These are phyloP conservation scores for Colletotrichum sidae DNA, from an alignment of 2,329 filamentous ascomycete species.

Conservation along the genomic window DNA sequence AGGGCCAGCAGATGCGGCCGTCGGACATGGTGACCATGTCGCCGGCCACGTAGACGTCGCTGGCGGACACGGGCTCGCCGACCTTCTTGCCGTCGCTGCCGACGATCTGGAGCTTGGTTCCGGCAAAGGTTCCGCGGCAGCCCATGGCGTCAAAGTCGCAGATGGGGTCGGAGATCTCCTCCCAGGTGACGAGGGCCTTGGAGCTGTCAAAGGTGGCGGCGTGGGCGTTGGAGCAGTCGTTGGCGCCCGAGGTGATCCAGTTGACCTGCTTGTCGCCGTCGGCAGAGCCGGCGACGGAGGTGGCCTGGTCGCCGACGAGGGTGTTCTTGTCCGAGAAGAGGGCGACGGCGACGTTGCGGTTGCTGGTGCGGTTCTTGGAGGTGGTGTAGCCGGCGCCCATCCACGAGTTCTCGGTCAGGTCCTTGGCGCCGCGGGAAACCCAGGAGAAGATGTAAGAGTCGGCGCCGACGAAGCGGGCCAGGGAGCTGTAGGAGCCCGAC, in stretches of 20 bases:
- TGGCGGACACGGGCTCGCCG: conserved; percentile 61
- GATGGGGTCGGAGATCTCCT: conserved; percentile 66
- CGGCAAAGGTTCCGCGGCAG: conserved; percentile 68
- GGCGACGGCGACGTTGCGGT: conserved; percentile 70
- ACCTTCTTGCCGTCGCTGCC: conserved; percentile 62
- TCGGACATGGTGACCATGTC: conserved; percentile 72
- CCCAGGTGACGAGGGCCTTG: conserved; percentile 69
- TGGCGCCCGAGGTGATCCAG: conserved; percentile 64
- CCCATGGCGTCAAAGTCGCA: conserved; percentile 70
- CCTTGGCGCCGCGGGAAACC: conserved; percentile 69
- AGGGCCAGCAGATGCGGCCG: conserved; percentile 71
- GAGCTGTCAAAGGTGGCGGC: conserved; percentile 64
- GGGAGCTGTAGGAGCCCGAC: conserved; percentile 69
- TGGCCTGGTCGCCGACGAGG: conserved; percentile 63
- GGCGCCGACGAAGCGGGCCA: conserved; percentile 64
- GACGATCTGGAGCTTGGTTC: conserved; percentile 70
- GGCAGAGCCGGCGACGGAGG: conserved; percentile 61
- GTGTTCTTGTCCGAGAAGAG: conserved; percentile 69
- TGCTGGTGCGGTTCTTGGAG: conserved; percentile 63
- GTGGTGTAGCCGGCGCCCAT: conserved; percentile 68
- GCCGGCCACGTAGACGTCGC: conserved; percentile 68
- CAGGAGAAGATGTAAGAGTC: conserved; percentile 70
- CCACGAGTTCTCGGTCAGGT: conserved; percentile 67
- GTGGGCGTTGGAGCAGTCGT: conserved; percentile 69
- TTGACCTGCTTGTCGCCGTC: conserved; percentile 69